A percentile compares a stretch with the other conserved stretches of the same genome.
These are phyloP conservation scores for Linderniella brevidens DNA, from an alignment of 257 asterid genomes.

Conservation along the genomic window DNA sequence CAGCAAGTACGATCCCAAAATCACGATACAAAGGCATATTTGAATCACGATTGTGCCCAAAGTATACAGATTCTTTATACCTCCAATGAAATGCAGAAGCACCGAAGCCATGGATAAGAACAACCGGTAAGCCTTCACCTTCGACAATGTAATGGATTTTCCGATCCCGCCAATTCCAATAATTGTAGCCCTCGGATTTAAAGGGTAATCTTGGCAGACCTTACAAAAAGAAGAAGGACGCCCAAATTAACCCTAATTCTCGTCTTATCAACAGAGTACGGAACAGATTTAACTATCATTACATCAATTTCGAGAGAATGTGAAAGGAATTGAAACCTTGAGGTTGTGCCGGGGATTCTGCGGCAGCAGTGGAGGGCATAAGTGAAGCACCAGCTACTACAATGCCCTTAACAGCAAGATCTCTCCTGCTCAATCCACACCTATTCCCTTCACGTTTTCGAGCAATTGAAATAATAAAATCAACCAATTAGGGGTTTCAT, in stretches of 20 bases:
- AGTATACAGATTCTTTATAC: constrained; percentile 15
- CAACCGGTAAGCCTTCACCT: constrained; percentile 82
- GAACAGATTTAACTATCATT: neutral
- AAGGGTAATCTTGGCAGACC: constrained; percentile 59
- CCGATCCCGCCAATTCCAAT: constrained; percentile 72
- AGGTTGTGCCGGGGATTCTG: constrained; percentile 29
- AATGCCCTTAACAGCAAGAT: constrained; percentile 47
- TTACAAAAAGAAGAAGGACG: constrained; percentile 10
- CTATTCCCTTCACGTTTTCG: constrained; percentile 30
- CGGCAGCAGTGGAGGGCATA: constrained; percentile 33
- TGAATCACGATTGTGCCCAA: neutral
- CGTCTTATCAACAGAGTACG: neutral
- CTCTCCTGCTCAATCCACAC: constrained; percentile 55
- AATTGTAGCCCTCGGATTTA: constrained; percentile 77
- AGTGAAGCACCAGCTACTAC: constrained; percentile 68
- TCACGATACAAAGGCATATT: too few relatives aligned
- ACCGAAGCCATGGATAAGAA: constrained; percentile 92
- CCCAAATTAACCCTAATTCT: neutral
- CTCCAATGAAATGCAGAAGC: constrained; percentile 99
- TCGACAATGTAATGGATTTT: constrained; percentile 79
- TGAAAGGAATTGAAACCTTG: constrained; percentile 23
- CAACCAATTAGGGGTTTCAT: neutral
- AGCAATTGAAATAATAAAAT: neutral
- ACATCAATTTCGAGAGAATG: neutral
- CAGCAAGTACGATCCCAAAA: neutral